Base-by-base conservation (phyloP, 2,329 filamentous ascomycete genomes). In the Diaporthe capsici region DNA sequence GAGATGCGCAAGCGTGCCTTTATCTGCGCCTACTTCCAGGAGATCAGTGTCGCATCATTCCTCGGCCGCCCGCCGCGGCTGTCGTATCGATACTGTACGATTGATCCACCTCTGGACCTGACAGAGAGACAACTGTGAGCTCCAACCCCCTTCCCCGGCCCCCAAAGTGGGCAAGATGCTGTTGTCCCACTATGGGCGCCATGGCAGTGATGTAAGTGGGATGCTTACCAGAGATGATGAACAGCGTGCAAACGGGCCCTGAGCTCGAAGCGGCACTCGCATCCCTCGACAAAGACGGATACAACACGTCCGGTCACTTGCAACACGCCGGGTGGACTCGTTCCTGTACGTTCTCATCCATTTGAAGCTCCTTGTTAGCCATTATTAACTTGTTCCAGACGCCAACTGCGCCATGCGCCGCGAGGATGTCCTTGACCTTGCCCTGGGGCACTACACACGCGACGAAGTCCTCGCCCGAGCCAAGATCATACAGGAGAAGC, bases 361-460 rank as follows among this genome's bases (percentile, higher is more conserved):
- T 6, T 13, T 9, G 13, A 15, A 37, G 15, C 42, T 34, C 25
- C 0, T 0, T 15, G n/a, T 12, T n/a, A 9, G 5, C 31, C 22
- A 42, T 22, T 70, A 28, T 22, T 70, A 22, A 70, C 49, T 5
- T 42, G 4, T 17, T 22, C 2, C 6, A 70, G 65, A 80, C 79
- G 58, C 80, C 25, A 77, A 78, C 8, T 80, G 81, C 34, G 78
- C 80, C 22, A 78, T 78, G 0, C 72, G 71, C 6, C 79, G 83
- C n/a, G 83, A 84, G 76, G 83, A 84, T n/a, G 80, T 84, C 28
- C 78, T 84, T 13, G 82, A 84, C 75, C 77, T 84, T 39, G 80
- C 83, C 4, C 72, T 84, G 1, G 80, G 80, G 2, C 75, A 80
- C 13, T 82, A 83, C 58, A 81, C 80, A 1, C 78, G 79, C 37